These are phyloP conservation scores for Camelina hispida DNA, from an alignment of 345 rosid genomes.

Conservation along the genomic window DNA sequence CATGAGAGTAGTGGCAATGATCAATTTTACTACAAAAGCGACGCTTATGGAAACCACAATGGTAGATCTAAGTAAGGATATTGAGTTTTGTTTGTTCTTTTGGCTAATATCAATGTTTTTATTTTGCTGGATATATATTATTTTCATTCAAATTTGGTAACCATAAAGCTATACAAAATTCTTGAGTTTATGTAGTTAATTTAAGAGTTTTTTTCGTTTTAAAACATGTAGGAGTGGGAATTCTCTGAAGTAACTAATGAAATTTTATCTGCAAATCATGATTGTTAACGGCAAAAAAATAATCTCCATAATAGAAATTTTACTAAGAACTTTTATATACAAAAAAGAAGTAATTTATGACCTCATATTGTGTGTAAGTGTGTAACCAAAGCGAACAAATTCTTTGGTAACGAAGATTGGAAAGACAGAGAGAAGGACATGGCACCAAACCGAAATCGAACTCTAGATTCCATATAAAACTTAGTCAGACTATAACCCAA, in stretches of 20 bases:
- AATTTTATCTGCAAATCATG: neutral
- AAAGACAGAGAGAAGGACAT: neutral
- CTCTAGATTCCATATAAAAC: neutral
- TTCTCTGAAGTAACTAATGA: neutral
- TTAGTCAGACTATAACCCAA: neutral
- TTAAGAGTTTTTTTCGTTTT: too few relatives aligned
- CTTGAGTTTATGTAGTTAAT: neutral
- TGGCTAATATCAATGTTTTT: neutral
- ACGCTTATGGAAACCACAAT: constrained; percentile 33
- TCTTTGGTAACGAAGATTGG: neutral
- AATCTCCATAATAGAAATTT: neutral
- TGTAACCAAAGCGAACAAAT: neutral
- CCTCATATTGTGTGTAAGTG: neutral
- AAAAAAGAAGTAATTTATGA: neutral
- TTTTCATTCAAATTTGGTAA: neutral
- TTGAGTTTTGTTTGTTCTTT: constrained; percentile 15
- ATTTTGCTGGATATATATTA: neutral
- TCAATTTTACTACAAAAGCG: constrained; percentile 33
- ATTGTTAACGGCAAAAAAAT: neutral
- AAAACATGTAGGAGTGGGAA: too few relatives aligned
- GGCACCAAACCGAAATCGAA: neutral
- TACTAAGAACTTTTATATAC: neutral
- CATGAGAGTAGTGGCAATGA: constrained; percentile 1
- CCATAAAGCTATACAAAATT: neutral
- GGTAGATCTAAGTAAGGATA: constrained; percentile 30